These are phyloP conservation scores for Trichophyton rubrum DNA, from an alignment of 2,329 filamentous ascomycete genomes.

Conservation along the genomic window DNA sequence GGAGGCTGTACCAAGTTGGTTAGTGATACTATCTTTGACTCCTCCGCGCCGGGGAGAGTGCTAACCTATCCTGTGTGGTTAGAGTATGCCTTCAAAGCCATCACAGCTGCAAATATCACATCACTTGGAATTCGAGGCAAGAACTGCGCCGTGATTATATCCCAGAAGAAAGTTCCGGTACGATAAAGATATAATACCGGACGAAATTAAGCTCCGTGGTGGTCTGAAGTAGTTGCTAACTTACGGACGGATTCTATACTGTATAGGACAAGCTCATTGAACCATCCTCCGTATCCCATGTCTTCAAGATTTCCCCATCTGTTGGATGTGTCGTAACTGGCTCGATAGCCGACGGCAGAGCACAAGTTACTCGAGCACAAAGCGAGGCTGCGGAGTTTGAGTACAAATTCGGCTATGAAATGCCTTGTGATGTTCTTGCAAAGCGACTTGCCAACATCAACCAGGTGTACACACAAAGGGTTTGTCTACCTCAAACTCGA, in stretches of 20 bases:
- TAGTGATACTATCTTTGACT: constrained; percentile 33
- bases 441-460: constrained; percentile 98
- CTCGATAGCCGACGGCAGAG: constrained; percentile 92
- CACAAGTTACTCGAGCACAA: constrained; percentile 82
- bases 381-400: constrained; percentile 94
- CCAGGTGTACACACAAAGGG: constrained; percentile 96
- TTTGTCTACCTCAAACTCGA: constrained; percentile 35
- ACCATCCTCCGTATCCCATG: constrained; percentile 88
- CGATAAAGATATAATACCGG: constrained; percentile 1
- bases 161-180: constrained; percentile 99
- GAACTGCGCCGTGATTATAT: constrained; percentile 90
- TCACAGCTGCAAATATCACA: constrained; percentile 98
- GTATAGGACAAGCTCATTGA: constrained; percentile 95
- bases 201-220: not conserved
- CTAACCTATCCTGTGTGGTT: constrained; percentile 23
- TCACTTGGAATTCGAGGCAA: constrained; percentile 92
- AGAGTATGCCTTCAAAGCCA: constrained; percentile 99
- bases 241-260: not conserved
- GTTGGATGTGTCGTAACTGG: constrained; percentile 98
- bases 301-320: constrained; percentile 91
- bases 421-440: constrained; percentile 92
- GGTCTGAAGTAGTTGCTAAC: not conserved
- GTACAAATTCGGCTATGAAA: constrained; percentile 99
- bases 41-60: not conserved
- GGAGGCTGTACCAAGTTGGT: constrained; percentile 99